Conservation (phyloP, 192 early-diverging fungal species). For the Coemansia sp. region DNA sequence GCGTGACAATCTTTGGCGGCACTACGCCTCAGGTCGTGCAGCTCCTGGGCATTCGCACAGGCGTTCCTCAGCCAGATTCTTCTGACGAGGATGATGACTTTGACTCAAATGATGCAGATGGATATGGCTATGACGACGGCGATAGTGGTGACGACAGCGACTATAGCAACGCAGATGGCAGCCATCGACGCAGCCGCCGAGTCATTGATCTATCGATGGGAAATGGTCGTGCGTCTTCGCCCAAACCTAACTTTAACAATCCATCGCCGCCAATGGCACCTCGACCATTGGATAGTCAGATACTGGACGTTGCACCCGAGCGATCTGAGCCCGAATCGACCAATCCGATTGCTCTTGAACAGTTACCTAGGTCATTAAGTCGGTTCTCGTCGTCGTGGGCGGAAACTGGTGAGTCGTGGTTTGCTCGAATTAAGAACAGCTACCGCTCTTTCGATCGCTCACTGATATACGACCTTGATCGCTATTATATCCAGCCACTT, state of each 20-base stretch:
- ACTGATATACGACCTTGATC: conserved; percentile 43
- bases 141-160: background rate
- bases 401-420: conserved; percentile 33
- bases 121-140: conserved; percentile 1
- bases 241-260: conserved; percentile 8
- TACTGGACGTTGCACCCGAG: conserved; percentile 3
- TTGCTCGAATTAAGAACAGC: conserved; percentile 38
- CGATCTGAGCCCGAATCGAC: background rate
- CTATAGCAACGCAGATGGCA: conserved; percentile 4
- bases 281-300: conserved; percentile 1
- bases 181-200: conserved; percentile 3
- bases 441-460: conserved; percentile 46
- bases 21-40: conserved; percentile 80
- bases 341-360: conserved; percentile 15
- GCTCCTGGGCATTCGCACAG: conserved; percentile 72
- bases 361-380: conserved; percentile 16
- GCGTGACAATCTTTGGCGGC: conserved; percentile 89
- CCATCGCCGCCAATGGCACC: conserved; percentile 4
- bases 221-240: background rate
- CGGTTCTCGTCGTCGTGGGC: conserved; percentile 36
- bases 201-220: conserved; percentile 22
- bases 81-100: conserved; percentile 41
- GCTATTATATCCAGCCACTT: conserved; percentile 42
- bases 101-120: background rate
- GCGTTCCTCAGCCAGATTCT: conserved; percentile 55